phyloP scores from a whole-genome alignment of 2,329 filamentous ascomycete genomes.

The Aspergillus eucalypticola region DNA sequence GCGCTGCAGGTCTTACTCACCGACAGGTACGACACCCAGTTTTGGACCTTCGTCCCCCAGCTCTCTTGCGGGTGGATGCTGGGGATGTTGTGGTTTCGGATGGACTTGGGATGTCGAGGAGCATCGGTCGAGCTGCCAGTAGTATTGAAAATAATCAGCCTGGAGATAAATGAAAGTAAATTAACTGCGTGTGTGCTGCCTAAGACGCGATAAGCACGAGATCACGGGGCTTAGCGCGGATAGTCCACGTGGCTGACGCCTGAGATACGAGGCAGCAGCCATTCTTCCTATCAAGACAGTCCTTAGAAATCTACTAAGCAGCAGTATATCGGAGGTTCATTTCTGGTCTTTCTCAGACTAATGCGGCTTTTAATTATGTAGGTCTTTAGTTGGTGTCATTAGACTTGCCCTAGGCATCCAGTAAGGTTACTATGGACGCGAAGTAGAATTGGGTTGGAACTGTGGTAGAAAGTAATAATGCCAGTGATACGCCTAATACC shows the following conservation, averaged over 20 bases:
- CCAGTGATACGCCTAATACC: too few species aligned
- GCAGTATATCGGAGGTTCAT: too few species aligned
- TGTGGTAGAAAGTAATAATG: too few species aligned
- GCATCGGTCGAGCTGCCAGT: background rate
- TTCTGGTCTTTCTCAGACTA: too few species aligned
- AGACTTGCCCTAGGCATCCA: too few species aligned
- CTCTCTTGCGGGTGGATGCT: background rate
- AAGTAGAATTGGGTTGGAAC: too few species aligned
- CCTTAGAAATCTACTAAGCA: too few species aligned
- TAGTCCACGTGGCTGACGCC: background rate
- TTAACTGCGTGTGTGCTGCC: background rate
- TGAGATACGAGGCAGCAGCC: background rate
- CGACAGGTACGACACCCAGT: conserved; percentile 4
- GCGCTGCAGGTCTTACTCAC: background rate
- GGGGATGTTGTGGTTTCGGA: background rate
- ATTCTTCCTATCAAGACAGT: too few species aligned
- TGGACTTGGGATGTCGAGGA: background rate
- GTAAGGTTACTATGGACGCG: too few species aligned
- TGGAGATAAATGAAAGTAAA: background rate
- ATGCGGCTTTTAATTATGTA: too few species aligned
- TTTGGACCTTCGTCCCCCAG: background rate
- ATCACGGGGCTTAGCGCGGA: background rate
- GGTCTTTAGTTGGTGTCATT: too few species aligned
- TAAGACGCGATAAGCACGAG: background rate
- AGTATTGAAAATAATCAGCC: background rate